Base-by-base conservation (phyloP, 2,329 filamentous ascomycete species). In the Beauveria australis region DNA sequence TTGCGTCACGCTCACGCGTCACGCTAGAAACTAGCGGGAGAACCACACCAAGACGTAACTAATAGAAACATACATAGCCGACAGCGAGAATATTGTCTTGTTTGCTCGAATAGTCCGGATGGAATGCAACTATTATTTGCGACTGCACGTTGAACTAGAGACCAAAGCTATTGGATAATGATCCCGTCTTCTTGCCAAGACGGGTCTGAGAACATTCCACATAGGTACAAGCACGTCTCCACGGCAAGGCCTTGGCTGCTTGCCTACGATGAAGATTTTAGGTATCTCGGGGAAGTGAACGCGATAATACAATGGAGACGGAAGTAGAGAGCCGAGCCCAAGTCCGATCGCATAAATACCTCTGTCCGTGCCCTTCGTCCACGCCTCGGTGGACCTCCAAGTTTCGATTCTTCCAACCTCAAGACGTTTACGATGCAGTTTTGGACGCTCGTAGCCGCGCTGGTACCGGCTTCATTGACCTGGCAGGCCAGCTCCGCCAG, bases 401-500 rank as follows among this genome's bases (percentile, higher is more conserved):
- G 18, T 33, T 48, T 30, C 5, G 24, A 18, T 52, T 22, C n/a
- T 7, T 16, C 4, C 33, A 49, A 30, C 44, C 19, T 41, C 9
- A 7, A 49, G 4, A 18, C 16, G 16, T 30, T 19, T 10, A 46
- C n/a, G 26, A 59, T 59, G 56, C 47, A 46, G 14, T 43, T 59
- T 14, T 12, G 19, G 3, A 24, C n/a, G 9, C 47, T 59, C 14
- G 10, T 59, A 2, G 37, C 56, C 10, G 56, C 28, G 18, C 16
- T 59, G 12, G 48, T 46, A 1, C 47, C 55, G 10, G 46, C 37
- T 7, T n/a, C 43, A 5, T 19, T 59, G 22, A 18, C 28, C 37
- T 59, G 56, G 37, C 37, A 52, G 40, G 48, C 40, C 40, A 19
- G 24, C 6, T 16, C 18, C 18, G 26, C 16, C 18, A 57, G 67